phyloP scores from a whole-genome alignment of 1,284 basidiomycete genomes.

The Trichosporon sp. region DNA sequence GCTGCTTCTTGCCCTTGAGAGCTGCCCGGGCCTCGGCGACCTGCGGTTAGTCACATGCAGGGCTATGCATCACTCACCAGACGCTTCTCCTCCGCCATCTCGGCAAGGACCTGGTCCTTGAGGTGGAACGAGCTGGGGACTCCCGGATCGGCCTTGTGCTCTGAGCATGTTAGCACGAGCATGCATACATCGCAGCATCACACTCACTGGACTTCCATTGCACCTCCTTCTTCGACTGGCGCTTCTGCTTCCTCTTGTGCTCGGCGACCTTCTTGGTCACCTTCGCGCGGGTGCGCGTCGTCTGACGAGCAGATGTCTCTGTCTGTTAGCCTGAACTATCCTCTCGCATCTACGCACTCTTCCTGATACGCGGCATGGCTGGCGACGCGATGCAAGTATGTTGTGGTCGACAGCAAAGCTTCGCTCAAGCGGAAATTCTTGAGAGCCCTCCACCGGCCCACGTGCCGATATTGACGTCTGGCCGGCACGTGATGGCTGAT shows the following conservation, averaged over 20 bases:
- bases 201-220: constrained; percentile 87
- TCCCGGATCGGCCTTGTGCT: constrained; percentile 80
- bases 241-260: constrained; percentile 68
- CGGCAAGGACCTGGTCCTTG: constrained; percentile 93
- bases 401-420: not conserved
- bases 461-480: not conserved
- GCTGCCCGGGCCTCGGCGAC: not conserved
- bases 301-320: constrained; percentile 80
- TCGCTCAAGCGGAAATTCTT: constrained; percentile 13
- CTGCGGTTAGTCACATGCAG: not conserved
- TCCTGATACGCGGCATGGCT: constrained; percentile 67
- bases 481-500: not conserved
- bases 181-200: not conserved
- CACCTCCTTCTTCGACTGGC: constrained; percentile 72
- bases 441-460: constrained; percentile 6
- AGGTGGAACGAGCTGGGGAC: constrained; percentile 96
- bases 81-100: constrained; percentile 73
- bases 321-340: constrained; percentile 10
- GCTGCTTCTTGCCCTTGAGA: not conserved
- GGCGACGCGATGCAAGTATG: constrained; percentile 7
- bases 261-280: constrained; percentile 75
- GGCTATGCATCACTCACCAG: constrained; percentile 20
- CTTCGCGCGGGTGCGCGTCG: constrained; percentile 67
- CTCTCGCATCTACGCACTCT: constrained; percentile 53
- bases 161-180: constrained; percentile 47